phyloP scores from a whole-genome alignment of 306 rosid species.

The Fagus sylvatica region DNA sequence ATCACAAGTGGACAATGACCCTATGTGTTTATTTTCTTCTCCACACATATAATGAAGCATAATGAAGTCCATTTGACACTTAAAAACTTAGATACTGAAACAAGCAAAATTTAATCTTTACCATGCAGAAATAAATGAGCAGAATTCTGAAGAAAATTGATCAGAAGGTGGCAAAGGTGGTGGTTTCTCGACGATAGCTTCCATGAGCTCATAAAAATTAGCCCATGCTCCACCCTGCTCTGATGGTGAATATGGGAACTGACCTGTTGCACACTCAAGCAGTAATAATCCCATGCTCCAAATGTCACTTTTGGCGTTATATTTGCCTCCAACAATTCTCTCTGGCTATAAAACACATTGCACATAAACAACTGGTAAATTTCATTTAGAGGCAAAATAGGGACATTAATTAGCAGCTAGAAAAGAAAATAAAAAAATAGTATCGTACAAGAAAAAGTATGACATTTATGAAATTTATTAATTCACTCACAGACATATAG shows the following conservation, averaged over 20 bases:
- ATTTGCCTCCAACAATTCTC: slow-evolving; percentile 72
- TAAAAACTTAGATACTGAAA: slow-evolving; percentile 17
- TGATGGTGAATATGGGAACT: slow-evolving; percentile 82
- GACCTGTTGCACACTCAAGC: slow-evolving; percentile 91
- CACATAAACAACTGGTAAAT: slow-evolving; percentile 20
- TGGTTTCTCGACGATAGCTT: slow-evolving; percentile 70
- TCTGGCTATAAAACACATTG: slow-evolving; percentile 74
- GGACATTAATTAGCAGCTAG: neutral
- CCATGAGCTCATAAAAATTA: slow-evolving; percentile 88
- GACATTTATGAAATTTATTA: neutral
- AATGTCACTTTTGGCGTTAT: slow-evolving; percentile 89
- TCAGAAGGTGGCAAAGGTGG: slow-evolving; percentile 86
- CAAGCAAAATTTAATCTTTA: slow-evolving; percentile 36
- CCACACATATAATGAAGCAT: neutral
- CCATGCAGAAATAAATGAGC: slow-evolving; percentile 94
- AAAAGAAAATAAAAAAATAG: neutral
- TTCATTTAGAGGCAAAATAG: neutral
- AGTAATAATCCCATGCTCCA: slow-evolving; percentile 94
- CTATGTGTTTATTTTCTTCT: neutral
- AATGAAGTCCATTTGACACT: neutral
- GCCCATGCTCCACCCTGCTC: slow-evolving; percentile 73
- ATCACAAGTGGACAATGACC: neutral
- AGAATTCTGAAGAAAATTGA: slow-evolving; percentile 80
- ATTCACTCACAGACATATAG: slow-evolving; percentile 96
- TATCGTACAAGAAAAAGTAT: neutral